Conservation (phyloP, 164 flowering plant genomes). For the Piper longum region DNA sequence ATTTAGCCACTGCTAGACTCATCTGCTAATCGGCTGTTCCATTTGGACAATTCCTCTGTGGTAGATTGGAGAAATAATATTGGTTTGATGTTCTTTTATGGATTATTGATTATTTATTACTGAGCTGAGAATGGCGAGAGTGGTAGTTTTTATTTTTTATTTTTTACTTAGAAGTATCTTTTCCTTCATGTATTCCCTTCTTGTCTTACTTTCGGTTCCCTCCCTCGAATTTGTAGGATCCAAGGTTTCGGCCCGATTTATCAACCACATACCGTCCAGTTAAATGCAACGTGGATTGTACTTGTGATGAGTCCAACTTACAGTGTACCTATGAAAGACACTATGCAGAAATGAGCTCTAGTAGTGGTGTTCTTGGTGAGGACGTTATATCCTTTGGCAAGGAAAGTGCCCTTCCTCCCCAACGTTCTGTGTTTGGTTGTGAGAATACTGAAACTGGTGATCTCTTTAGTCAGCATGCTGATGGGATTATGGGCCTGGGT, state of each 20-base stretch:
- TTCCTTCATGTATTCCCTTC: neutral
- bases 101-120: too few species aligned
- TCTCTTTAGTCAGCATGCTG: constrained; percentile 88
- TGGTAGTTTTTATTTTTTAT: too few species aligned
- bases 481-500: constrained; percentile 97
- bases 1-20: too few species aligned
- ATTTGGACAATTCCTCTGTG: too few species aligned
- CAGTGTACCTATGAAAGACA: constrained; percentile 82
- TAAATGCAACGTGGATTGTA: constrained; percentile 72
- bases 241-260: constrained; percentile 71
- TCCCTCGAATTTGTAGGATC: constrained; percentile 42
- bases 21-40: too few species aligned
- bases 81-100: too few species aligned
- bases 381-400: constrained; percentile 82
- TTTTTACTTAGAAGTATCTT: neutral
- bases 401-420: constrained; percentile 67
- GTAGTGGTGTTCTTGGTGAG: constrained; percentile 92
- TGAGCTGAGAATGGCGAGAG: too few species aligned
- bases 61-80: too few species aligned
- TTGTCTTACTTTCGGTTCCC: neutral
- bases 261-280: constrained; percentile 75
- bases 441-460: constrained; percentile 92
- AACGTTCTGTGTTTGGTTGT: constrained; percentile 92
- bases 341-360: constrained; percentile 94
- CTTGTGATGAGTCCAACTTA: constrained; percentile 43